Evolutionary conservation across 352 stramenopile species (phyloP).

Genomic region (Globisporangium cystogenes): DNA sequence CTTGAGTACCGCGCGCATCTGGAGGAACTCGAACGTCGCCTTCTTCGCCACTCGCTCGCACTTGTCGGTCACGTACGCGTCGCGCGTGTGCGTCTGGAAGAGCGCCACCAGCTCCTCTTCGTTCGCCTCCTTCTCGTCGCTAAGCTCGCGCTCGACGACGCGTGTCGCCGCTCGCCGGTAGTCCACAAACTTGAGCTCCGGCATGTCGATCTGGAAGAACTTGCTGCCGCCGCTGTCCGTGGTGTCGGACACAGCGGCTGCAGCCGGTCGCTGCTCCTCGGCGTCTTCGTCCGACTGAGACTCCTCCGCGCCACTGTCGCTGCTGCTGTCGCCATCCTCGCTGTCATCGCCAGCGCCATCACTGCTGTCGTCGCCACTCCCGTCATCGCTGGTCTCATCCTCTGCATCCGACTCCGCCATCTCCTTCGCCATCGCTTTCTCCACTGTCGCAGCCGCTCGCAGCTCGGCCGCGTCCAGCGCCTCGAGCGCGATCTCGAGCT

Average conservation of each 20-base stretch:
- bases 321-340: constrained; percentile 8
- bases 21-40: too few relatives aligned
- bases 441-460: constrained; percentile 15
- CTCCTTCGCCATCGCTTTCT: constrained; percentile 21
- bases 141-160: constrained; percentile 27
- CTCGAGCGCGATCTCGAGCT: constrained; percentile 37
- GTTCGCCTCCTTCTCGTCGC: constrained; percentile 23
- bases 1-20: too few relatives aligned
- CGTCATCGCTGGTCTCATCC: constrained; percentile 2
- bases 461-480: constrained; percentile 20
- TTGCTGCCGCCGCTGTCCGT: constrained; percentile 1
- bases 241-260: neutral
- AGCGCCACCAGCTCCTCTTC: constrained; percentile 41
- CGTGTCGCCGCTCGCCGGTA: constrained; percentile 35
- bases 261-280: constrained; percentile 4
- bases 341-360: constrained; percentile 12
- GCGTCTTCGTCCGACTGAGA: constrained; percentile 4
- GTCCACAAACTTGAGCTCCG: constrained; percentile 32
- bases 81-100: constrained; percentile 32
- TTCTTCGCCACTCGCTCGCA: too few relatives aligned
- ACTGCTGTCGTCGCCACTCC: constrained; percentile 10
- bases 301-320: neutral
- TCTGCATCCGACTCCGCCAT: constrained; percentile 16
- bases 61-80: too few relatives aligned
- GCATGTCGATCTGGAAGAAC: constrained; percentile 54